Evolutionary conservation across 1,284 basidiomycete genomes (phyloP).

Genomic region (Boletus hoseneyae): DNA sequence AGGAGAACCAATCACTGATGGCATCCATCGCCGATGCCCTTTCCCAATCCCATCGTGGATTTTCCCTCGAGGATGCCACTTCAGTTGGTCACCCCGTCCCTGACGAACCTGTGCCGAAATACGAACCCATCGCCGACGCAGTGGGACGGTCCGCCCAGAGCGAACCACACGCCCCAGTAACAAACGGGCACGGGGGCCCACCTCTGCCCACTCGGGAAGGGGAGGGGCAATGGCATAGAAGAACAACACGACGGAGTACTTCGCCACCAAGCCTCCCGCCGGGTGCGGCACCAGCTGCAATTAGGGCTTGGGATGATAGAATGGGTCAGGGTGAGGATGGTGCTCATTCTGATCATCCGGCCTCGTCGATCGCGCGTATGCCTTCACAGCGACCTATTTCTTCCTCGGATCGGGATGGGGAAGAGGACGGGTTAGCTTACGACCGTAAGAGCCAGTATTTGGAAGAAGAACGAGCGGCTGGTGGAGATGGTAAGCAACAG

Average conservation of each 20-base stretch:
- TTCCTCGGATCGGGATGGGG: slow-evolving; percentile 35
- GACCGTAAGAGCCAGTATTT: slow-evolving; percentile 18
- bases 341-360: slow-evolving; percentile 37
- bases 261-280: slow-evolving; percentile 32
- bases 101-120: slow-evolving; percentile 30
- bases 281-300: slow-evolving; percentile 35
- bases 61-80: slow-evolving; percentile 27
- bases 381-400: slow-evolving; percentile 35
- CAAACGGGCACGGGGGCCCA: slow-evolving; percentile 17
- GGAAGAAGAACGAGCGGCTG: slow-evolving; percentile 8
- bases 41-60: slow-evolving; percentile 26
- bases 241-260: slow-evolving; percentile 28
- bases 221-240: slow-evolving; percentile 21
- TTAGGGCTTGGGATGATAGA: slow-evolving; percentile 33
- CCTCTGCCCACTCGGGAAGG: slow-evolving; percentile 12
- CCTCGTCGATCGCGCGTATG: slow-evolving; percentile 32
- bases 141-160: slow-evolving; percentile 9
- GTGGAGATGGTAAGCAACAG: slow-evolving; percentile 14
- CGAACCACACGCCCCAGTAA: slow-evolving; percentile 19
- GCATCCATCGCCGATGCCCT: slow-evolving; percentile 52
- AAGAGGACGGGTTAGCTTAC: slow-evolving; percentile 26
- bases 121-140: slow-evolving; percentile 18
- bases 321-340: slow-evolving; percentile 28
- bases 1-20: slow-evolving; percentile 44
- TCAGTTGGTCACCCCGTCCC: slow-evolving; percentile 15